Evolutionary conservation across 371 early-diverging fungal species (phyloP).

Genomic region (Neoconidiobolus thromboides): DNA sequence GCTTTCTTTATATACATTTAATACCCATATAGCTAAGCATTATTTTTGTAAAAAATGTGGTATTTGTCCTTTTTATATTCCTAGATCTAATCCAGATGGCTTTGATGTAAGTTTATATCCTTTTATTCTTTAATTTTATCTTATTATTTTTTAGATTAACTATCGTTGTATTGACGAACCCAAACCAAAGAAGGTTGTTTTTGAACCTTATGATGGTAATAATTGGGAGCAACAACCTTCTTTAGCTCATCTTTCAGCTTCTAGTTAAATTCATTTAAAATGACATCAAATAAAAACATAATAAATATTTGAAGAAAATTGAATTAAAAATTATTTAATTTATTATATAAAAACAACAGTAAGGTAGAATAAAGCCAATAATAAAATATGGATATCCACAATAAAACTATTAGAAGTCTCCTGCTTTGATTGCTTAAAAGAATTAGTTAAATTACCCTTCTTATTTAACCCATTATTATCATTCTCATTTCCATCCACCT

Average conservation of each 20-base stretch:
- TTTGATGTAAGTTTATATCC: not conserved
- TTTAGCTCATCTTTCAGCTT: constrained; percentile 9
- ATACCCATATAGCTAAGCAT: constrained; percentile 17
- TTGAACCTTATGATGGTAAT: constrained; percentile 12
- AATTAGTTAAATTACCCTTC: no score
- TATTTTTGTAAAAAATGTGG: constrained; percentile 21
- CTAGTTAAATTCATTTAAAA: no score
- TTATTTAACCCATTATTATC: no score
- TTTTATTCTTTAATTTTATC: not conserved
- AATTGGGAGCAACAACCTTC: constrained; percentile 14
- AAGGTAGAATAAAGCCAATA: no score
- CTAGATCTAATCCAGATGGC: constrained; percentile 21
- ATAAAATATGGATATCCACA: no score
- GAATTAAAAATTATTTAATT: no score
- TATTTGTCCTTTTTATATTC: constrained; percentile 16
- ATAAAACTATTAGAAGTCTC: no score
- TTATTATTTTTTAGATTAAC: constrained; percentile 8
- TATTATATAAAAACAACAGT: no score
- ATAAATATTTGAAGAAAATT: no score
- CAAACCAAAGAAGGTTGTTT: constrained; percentile 7
- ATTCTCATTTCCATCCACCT: no score
- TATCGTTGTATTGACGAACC: constrained; percentile 13
- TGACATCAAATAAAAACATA: no score
- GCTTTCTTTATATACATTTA: constrained; percentile 16
- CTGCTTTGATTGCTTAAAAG: no score